Percentiles rank a stretch among this genome's conserved stretches.
Conservation (phyloP, 148 eudicot genomes). For the Rhododendron mucronatum region DNA sequence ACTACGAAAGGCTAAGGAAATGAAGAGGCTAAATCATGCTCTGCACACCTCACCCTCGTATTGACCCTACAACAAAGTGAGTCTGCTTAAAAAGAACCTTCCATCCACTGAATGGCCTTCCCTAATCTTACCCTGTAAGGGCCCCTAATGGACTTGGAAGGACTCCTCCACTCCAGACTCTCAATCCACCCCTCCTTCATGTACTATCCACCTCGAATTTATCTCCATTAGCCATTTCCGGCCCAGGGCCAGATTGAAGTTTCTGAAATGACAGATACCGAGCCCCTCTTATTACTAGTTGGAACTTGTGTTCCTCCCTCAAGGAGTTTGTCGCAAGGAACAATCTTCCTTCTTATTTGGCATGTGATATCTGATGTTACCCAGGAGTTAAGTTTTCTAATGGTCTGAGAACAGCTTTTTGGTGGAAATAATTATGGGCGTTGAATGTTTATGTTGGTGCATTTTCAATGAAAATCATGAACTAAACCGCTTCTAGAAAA, state of each 20-base stretch:
- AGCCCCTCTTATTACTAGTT: not conserved
- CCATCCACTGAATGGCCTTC: not conserved
- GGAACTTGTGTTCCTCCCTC: not conserved
- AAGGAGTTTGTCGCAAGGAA: not conserved
- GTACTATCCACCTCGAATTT: not conserved
- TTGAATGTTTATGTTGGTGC: not conserved
- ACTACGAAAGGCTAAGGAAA: not conserved
- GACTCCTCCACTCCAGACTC: not conserved
- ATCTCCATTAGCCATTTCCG: not conserved
- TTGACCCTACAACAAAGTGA: not conserved
- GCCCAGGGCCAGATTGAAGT: not conserved
- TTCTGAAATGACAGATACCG: not conserved
- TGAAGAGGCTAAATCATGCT: not conserved
- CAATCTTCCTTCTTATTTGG: not conserved
- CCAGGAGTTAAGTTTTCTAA: not conserved
- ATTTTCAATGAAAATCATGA: not conserved
- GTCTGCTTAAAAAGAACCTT: not conserved
- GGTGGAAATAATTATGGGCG: not conserved
- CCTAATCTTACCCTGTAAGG: not conserved
- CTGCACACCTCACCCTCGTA: not conserved
- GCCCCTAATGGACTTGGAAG: not conserved
- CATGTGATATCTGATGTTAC: not conserved
- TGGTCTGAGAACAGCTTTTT: not conserved
- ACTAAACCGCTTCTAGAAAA: not conserved
- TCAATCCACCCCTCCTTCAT: not conserved